Evolutionary conservation across 2,329 filamentous ascomycete species (phyloP), one percentile per base, ranked within the genome.

Genomic region (Neopestalotiopsis sp.): DNA sequence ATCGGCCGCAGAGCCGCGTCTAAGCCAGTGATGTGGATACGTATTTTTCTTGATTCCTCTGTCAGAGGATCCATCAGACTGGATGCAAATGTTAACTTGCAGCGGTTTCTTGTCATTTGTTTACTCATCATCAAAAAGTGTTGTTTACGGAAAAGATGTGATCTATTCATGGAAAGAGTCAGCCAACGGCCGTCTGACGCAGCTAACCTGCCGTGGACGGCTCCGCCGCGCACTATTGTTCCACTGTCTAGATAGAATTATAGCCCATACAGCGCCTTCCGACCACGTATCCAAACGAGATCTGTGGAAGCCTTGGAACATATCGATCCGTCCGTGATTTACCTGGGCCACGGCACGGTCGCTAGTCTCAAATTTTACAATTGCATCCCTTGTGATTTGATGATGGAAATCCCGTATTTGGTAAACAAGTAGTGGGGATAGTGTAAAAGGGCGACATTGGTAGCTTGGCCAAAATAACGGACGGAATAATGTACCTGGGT

Each of bases 141-240:
- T 52, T 52, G 9, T 10, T 28, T 28, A 28, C 24, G 24, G 45
- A n/a, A 52, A 52, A 10, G 45, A n/a, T 52, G 14, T n/a, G n/a
- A 52, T 17, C 34, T 52, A 52, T 52, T 52, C 20, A 52, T 59
- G 10, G 57, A 59, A 59, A 30, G n/a, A 59, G 24, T 30, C 12
- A 59, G 24, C 24, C 9, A 59, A 20, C 4, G 45, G 45, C 24
- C 45, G 45, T 52, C 45, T 32, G 14, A 34, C 57, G 57, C 57
- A 30, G 17, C 30, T 24, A 6, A 30, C 57, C 28, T 59, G 24
- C 24, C 57, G 30, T 59, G 57, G 57, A 59, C 57, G 30, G 24
- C 57, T n/a, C 24, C 24, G 57, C 57, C 57, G 57, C 57, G 20
- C 57, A 59, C 57, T 59, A 59, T 59, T 32, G 57, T 59, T 28